These are phyloP conservation scores for Syzygium malaccense DNA, from an alignment of 441 rosid species.

Conservation along the genomic window DNA sequence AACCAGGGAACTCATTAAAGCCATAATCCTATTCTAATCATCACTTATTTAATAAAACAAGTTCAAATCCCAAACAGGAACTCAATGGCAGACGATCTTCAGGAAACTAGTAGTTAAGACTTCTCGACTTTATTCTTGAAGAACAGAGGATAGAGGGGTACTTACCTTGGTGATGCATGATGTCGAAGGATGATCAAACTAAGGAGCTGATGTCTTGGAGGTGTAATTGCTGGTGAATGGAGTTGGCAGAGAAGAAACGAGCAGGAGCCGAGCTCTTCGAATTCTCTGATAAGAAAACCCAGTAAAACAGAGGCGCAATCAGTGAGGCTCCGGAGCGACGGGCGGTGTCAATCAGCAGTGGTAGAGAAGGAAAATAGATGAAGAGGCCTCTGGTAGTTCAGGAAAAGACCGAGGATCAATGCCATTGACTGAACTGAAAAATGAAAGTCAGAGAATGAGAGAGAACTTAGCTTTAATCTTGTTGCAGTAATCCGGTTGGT, in stretches of 20 bases:
- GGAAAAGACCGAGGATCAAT: not conserved
- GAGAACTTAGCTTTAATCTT: no score
- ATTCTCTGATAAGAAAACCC: not conserved
- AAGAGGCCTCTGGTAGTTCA: not conserved
- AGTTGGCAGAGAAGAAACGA: not conserved
- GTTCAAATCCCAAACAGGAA: not conserved
- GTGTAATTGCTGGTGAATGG: accelerated
- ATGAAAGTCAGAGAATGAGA: no score
- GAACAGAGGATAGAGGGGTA: not conserved
- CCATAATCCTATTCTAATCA: not conserved
- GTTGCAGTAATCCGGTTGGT: no score
- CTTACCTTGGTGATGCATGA: not conserved
- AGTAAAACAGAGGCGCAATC: not conserved
- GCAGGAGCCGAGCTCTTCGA: not conserved
- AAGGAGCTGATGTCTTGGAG: not conserved
- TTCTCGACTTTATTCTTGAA: not conserved
- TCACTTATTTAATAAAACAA: not conserved
- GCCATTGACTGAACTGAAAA: no score
- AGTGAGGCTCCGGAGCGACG: not conserved
- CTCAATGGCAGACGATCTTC: not conserved
- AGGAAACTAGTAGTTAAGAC: not conserved
- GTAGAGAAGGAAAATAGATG: not conserved
- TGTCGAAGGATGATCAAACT: not conserved
- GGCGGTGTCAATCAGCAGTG: not conserved
- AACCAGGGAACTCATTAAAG: not conserved